phyloP scores from a whole-genome alignment of 116 monocot species.

The Posidonia oceanica region DNA sequence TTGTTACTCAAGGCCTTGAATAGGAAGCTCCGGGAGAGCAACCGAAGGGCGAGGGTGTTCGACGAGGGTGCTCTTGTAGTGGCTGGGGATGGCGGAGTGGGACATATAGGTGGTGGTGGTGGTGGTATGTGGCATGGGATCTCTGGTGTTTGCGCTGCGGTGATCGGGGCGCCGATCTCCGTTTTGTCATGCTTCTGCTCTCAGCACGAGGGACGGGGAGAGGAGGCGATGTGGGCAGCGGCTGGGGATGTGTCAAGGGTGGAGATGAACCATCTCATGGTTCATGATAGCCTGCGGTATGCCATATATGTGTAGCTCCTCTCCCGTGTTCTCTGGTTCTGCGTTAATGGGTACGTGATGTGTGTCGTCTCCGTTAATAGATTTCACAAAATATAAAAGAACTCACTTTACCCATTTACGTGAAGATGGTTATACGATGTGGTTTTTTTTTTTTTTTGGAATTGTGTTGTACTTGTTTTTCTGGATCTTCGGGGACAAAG shows the following conservation, averaged over 20 bases:
- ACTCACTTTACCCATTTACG: too few species aligned
- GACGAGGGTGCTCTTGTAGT: slow-evolving; percentile 21
- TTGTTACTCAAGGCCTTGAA: slow-evolving; percentile 6
- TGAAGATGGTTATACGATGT: too few species aligned
- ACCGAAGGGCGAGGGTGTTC: slow-evolving; percentile 14
- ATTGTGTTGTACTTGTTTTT: too few species aligned
- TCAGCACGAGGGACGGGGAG: not conserved
- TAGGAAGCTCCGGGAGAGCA: slow-evolving; percentile 4
- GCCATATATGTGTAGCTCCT: slow-evolving; percentile 30
- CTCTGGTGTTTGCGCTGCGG: not conserved
- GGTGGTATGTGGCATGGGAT: not conserved
- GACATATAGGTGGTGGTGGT: slow-evolving; percentile 1
- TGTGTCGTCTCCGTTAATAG: too few species aligned
- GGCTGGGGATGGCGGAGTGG: not conserved
- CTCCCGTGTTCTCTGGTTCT: too few species aligned
- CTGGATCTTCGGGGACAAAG: too few species aligned
- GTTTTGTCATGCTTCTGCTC: slow-evolving; percentile 12
- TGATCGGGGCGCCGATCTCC: slow-evolving; percentile 8
- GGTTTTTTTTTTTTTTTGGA: too few species aligned
- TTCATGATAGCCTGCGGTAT: slow-evolving; percentile 30
- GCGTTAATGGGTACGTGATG: too few species aligned
- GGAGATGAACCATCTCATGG: slow-evolving; percentile 32
- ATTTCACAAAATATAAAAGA: too few species aligned
- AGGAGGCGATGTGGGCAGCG: not conserved
- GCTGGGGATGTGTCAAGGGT: slow-evolving; percentile 10